phyloP scores from a whole-genome alignment of 2,329 filamentous ascomycete species.

The Xylaria sp. region DNA sequence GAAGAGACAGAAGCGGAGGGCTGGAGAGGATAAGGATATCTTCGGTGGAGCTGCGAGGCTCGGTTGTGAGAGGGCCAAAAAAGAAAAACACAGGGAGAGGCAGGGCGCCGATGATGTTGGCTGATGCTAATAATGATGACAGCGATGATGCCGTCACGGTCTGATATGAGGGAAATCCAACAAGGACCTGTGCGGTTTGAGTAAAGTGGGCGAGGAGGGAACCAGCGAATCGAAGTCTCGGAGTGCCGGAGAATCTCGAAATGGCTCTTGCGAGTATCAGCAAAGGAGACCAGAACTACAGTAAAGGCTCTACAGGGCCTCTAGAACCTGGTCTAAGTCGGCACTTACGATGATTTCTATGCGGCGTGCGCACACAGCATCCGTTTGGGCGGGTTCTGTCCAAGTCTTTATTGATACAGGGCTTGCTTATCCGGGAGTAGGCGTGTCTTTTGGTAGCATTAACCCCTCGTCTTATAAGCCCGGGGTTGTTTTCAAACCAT shows the following conservation, averaged over 20 bases:
- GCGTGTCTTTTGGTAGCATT: background rate
- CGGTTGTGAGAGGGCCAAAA: background rate
- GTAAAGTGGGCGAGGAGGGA: constrained; percentile 20
- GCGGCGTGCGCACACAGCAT: background rate
- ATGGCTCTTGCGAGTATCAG: constrained; percentile 9
- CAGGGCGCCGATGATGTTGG: background rate
- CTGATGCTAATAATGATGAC: constrained; percentile 19
- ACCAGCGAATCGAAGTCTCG: constrained; percentile 14
- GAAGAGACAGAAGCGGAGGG: background rate
- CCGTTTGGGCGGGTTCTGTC: background rate
- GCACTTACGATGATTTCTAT: background rate
- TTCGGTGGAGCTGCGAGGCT: background rate
- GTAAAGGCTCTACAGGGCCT: background rate
- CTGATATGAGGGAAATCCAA: constrained; percentile 14
- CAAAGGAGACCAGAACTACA: background rate
- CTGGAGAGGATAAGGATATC: background rate
- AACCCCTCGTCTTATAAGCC: background rate
- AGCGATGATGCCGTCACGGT: constrained; percentile 15
- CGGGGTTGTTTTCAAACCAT: constrained; percentile 5
- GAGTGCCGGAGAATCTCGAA: constrained; percentile 21
- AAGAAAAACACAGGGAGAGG: background rate
- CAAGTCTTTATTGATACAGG: background rate
- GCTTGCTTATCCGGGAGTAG: background rate
- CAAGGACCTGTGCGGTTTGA: constrained; percentile 14
- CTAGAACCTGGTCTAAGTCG: background rate